A percentile compares a stretch with the other conserved stretches of the same genome.
Evolutionary conservation across 2,329 filamentous ascomycete species (phyloP).

Genomic region (Aspergillus ochraceoroseus): DNA sequence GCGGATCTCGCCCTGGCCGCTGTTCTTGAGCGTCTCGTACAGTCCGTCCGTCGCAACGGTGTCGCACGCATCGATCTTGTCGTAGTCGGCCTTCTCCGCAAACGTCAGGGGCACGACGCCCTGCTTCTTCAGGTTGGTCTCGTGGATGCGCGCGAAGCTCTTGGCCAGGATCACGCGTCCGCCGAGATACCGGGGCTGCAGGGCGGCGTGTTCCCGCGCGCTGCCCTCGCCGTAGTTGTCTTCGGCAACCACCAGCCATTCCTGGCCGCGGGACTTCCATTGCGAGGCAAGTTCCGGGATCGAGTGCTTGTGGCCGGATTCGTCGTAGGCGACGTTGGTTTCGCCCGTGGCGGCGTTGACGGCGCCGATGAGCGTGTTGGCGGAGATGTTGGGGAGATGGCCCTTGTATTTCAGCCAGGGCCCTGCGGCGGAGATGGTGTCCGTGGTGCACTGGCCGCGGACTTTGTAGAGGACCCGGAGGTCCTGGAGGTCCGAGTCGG

Average conservation of each 20-base stretch:
- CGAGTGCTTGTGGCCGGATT: constrained; percentile 65
- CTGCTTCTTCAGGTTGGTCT: constrained; percentile 96
- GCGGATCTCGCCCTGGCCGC: constrained; percentile 23
- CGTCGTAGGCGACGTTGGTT: constrained; percentile 87
- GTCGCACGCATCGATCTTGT: constrained; percentile 75
- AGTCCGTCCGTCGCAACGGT: constrained; percentile 76
- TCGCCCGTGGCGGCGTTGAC: constrained; percentile 88
- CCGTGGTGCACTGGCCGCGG: constrained; percentile 95
- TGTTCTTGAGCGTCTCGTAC: constrained; percentile 64
- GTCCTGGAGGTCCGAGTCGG: constrained; percentile 64
- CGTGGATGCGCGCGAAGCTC: constrained; percentile 86
- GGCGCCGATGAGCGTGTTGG: constrained; percentile 95
- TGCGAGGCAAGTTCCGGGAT: constrained; percentile 82
- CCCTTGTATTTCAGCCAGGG: constrained; percentile 99
- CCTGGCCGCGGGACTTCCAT: constrained; percentile 70
- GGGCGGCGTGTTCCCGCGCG: constrained; percentile 80
- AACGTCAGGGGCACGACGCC: constrained; percentile 93
- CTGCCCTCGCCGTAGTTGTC: constrained; percentile 95
- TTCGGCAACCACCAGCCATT: constrained; percentile 94
- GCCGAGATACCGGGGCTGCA: constrained; percentile 87
- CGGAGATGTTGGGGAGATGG: constrained; percentile 93
- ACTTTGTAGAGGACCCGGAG: constrained; percentile 93
- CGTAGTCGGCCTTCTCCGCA: constrained; percentile 81
- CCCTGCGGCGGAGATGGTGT: constrained; percentile 94
- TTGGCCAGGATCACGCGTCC: constrained; percentile 79